Percentiles rank a stretch among this genome's conserved stretches.
These are phyloP conservation scores for Pythium grandisporangium DNA, from an alignment of 352 stramenopile species.

Conservation along the genomic window DNA sequence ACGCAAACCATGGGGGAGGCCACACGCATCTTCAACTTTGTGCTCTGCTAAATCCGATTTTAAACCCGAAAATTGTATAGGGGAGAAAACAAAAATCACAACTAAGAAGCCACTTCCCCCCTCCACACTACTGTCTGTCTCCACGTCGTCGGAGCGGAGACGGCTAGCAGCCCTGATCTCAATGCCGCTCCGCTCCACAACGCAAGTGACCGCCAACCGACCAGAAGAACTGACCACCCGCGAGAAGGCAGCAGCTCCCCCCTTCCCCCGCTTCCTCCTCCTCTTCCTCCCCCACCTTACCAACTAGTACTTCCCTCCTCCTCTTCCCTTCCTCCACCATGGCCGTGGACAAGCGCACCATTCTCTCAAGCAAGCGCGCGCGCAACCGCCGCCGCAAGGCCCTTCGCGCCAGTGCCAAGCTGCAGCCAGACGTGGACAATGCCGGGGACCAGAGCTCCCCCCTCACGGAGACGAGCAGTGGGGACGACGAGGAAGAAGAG, in stretches of 20 bases:
- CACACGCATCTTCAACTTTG: not conserved
- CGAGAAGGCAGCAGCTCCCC: not conserved
- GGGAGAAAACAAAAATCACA: too few relatives aligned
- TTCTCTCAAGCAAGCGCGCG: constrained; percentile 50
- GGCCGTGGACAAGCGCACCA: constrained; percentile 54
- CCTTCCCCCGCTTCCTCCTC: not conserved
- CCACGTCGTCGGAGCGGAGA: too few relatives aligned
- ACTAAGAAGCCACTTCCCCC: too few relatives aligned
- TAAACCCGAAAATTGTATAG: too few relatives aligned
- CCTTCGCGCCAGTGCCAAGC: constrained; percentile 18
- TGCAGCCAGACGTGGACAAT: constrained; percentile 10
- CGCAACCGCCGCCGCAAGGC: constrained; percentile 51
- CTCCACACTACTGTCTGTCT: too few relatives aligned
- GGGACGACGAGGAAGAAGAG: constrained; percentile 6
- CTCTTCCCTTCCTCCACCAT: constrained; percentile 19
- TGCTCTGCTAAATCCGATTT: not conserved
- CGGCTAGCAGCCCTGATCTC: too few relatives aligned
- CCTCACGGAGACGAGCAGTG: constrained; percentile 3
- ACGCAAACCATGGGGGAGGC: too few relatives aligned
- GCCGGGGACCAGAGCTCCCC: constrained; percentile 8
- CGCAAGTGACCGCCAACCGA: too few relatives aligned
- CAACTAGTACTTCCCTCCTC: not conserved
- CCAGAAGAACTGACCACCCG: not conserved
- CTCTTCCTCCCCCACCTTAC: not conserved
- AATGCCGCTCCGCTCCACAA: too few relatives aligned